phyloP scores from a whole-genome alignment of 2,329 filamentous ascomycete species.

The Elsinoe perseae region DNA sequence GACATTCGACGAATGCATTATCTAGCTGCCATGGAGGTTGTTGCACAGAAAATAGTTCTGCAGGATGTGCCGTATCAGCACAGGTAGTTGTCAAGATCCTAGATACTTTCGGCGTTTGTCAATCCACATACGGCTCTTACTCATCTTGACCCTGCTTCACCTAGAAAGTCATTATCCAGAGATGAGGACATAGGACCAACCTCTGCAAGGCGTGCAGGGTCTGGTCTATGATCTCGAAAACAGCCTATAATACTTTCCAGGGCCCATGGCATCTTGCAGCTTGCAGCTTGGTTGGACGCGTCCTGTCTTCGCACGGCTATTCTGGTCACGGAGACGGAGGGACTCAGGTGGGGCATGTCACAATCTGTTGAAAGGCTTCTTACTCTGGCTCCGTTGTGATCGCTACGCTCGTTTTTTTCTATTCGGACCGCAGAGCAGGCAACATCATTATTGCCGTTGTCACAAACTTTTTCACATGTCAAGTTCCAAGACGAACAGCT shows the following conservation, averaged over 20 bases:
- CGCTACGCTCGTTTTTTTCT: background rate
- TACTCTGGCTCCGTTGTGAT: background rate
- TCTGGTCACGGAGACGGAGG: background rate
- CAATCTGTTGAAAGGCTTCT: background rate
- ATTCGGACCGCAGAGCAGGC: conserved; percentile 5
- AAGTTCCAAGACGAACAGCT: background rate
- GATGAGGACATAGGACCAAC: background rate
- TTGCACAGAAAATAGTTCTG: too few species aligned
- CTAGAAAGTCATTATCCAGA: too few species aligned
- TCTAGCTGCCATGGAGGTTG: too few species aligned
- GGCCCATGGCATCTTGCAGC: background rate
- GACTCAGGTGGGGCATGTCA: background rate
- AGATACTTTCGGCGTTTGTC: too few species aligned
- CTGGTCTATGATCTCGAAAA: background rate
- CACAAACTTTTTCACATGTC: conserved; percentile 13
- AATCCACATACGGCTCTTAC: background rate
- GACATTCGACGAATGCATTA: background rate
- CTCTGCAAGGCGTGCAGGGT: background rate
- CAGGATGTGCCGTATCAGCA: too few species aligned
- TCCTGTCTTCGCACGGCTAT: background rate
- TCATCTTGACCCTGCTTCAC: background rate
- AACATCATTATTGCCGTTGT: background rate
- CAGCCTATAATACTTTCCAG: background rate
- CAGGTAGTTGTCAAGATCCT: too few species aligned
- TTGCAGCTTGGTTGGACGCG: background rate